Evolutionary conservation across 495 filamentous ascomycete species (phyloP).

Genomic region (Neurospora hispaniola): DNA sequence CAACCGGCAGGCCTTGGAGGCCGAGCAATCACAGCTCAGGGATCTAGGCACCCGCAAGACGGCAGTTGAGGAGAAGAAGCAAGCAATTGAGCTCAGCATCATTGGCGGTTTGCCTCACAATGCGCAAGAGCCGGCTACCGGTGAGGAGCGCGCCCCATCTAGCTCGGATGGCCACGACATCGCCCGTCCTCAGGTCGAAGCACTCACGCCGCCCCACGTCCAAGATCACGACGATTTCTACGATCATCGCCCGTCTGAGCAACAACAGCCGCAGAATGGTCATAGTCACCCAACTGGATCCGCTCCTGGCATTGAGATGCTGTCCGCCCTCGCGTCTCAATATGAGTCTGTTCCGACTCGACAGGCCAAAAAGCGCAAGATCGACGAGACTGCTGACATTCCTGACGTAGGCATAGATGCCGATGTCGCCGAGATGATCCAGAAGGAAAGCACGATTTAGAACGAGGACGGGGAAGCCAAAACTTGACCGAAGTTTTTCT

Average conservation of each 20-base stretch:
- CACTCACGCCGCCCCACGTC: slow-evolving; percentile 59
- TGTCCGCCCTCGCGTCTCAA: slow-evolving; percentile 39
- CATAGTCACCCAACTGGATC: slow-evolving; percentile 12
- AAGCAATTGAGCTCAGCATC: slow-evolving; percentile 80
- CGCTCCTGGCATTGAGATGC: slow-evolving; percentile 37
- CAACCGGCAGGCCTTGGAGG: slow-evolving; percentile 56
- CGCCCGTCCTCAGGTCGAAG: slow-evolving; percentile 68
- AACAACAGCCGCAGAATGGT: slow-evolving; percentile 18
- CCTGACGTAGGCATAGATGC: slow-evolving; percentile 66
- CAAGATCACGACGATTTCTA: slow-evolving; percentile 22
- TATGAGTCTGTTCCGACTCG: slow-evolving; percentile 36
- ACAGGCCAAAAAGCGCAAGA: slow-evolving; percentile 65
- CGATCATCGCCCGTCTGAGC: slow-evolving; percentile 6
- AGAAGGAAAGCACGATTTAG: slow-evolving; percentile 31
- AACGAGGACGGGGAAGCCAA: background rate
- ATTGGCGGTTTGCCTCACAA: slow-evolving; percentile 60
- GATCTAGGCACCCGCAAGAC: slow-evolving; percentile 50
- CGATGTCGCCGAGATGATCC: slow-evolving; percentile 72
- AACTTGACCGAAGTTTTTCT: background rate
- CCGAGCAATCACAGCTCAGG: slow-evolving; percentile 52
- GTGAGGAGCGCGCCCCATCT: slow-evolving; percentile 23
- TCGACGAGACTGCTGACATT: slow-evolving; percentile 53
- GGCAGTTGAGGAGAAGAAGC: slow-evolving; percentile 64
- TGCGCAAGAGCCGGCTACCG: slow-evolving; percentile 30
- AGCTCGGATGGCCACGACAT: slow-evolving; percentile 35